Percentiles rank a stretch among this genome's conserved stretches.
phyloP scores from a whole-genome alignment of 2,329 filamentous ascomycete genomes.

The Endothia cerciana region DNA sequence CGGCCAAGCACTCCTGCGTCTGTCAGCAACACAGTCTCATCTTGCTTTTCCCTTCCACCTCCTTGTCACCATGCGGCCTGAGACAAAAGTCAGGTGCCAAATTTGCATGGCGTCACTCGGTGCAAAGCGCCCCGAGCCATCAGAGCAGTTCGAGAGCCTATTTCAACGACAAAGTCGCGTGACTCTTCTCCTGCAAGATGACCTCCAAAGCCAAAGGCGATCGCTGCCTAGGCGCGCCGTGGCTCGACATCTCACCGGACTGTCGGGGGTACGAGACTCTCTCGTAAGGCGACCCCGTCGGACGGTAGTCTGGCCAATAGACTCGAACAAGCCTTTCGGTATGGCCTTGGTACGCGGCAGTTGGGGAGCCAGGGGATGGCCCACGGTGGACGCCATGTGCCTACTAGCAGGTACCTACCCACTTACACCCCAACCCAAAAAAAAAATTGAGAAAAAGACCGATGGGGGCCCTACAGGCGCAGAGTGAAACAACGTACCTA shows the following conservation, averaged over 20 bases:
- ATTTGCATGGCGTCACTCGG: constrained; percentile 13
- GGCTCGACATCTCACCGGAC: neutral
- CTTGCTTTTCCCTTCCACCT: neutral
- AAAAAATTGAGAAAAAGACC: neutral
- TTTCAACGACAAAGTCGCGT: neutral
- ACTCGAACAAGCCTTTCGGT: neutral
- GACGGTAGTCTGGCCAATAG: constrained; percentile 10
- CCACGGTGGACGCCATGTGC: constrained; percentile 1
- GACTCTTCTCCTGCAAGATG: neutral
- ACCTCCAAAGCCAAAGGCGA: constrained; percentile 7
- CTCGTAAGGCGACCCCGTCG: constrained; percentile 8
- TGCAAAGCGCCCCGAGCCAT: neutral
- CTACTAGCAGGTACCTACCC: neutral
- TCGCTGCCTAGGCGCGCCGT: neutral
- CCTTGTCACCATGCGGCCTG: constrained; percentile 11
- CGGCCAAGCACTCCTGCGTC: constrained; percentile 5
- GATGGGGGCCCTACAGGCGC: neutral
- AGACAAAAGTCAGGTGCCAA: constrained; percentile 18
- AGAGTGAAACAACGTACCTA: constrained; percentile 4
- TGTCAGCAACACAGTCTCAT: neutral
- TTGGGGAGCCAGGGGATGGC: constrained; percentile 1
- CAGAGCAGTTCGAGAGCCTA: neutral
- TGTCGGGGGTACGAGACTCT: neutral
- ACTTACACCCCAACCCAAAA: neutral
- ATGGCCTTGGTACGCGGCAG: constrained; percentile 14